Base-by-base conservation (phyloP, 2,329 filamentous ascomycete species). In the Paecilomyces variotii region DNA sequence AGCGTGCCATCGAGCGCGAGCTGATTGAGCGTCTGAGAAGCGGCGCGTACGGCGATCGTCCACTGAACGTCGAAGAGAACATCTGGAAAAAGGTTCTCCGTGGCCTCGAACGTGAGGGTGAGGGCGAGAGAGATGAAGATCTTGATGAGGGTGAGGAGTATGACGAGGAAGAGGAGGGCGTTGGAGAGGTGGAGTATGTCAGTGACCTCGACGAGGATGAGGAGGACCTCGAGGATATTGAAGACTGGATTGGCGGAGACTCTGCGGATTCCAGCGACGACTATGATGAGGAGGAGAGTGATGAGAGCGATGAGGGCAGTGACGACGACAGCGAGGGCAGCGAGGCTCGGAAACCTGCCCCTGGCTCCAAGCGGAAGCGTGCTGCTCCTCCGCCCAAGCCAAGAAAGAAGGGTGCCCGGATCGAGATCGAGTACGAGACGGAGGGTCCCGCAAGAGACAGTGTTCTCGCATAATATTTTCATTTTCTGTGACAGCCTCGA, bases 31-130 rank as follows among this genome's bases (percentile, higher is more conserved):
- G 94, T 66, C 78, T 99, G 74, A 84, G 92, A 64, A 92, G 91
- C 70, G 94, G 94, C 53, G 92, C 92, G 2, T 97, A 99, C 75
- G 94, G 94, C 57, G 92, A 97, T 68, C 86, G 90, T 72, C 94
- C 94, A 50, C 81, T 99, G 64, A 99, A 99, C 72, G 92, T 96
- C 56, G 94, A 95, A 74, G 91, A 97, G 74, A 83, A 84, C 12
- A 91, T 99, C 61, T 99, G 94, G 94, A 95, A 95, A 83, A 96
- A 92, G 83, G 94, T 99, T 6, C 85, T 99, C 66, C 86, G 87
- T 61, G 91, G 91, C 2, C 82, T 99, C 75, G 94, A 99, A 82
- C 84, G 89, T 66, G 88, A 88, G 67, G 92, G 93, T 60, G 87
- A 95, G 68, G 93, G 88, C 52, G 81, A 84, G 63, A 82, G 90